A percentile compares a stretch with the other conserved stretches of the same genome.
Conservation (phyloP, 257 asterid genomes). For the Solanum appendiculatum region DNA sequence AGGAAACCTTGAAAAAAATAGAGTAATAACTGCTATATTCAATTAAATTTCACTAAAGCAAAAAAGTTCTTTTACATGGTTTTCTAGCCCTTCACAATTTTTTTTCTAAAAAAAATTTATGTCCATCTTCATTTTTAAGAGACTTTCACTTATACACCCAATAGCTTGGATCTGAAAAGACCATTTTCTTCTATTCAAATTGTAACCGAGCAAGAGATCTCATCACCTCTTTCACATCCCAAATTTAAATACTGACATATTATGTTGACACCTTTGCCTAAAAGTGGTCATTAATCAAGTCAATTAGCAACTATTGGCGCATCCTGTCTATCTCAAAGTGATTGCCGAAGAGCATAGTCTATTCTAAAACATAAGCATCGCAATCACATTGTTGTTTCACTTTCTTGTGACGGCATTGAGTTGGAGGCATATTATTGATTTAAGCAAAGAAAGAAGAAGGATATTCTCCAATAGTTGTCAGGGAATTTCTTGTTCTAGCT, state of each 20-base stretch:
- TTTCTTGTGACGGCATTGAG: background rate
- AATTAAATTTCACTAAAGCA: too few relatives aligned
- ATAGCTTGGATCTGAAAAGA: too few relatives aligned
- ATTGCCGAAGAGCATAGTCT: background rate
- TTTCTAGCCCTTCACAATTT: too few relatives aligned
- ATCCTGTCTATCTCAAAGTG: background rate
- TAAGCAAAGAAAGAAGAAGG: background rate
- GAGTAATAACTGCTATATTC: background rate
- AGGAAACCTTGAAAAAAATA: too few relatives aligned
- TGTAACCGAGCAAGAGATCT: background rate
- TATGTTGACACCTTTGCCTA: background rate
- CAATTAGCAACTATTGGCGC: background rate
- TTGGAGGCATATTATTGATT: background rate
- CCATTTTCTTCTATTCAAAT: background rate
- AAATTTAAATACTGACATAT: background rate
- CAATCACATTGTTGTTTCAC: background rate
- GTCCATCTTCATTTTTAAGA: background rate
- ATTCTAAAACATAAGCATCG: background rate
- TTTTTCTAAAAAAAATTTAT: too few relatives aligned
- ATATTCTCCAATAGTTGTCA: background rate
- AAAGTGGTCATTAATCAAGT: background rate
- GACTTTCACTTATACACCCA: background rate
- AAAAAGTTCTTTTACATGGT: too few relatives aligned
- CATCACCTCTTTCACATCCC: background rate
- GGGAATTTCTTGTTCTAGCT: background rate